Base-by-base conservation (phyloP, 192 early-diverging fungal genomes). In the Funneliformis geosporum region DNA sequence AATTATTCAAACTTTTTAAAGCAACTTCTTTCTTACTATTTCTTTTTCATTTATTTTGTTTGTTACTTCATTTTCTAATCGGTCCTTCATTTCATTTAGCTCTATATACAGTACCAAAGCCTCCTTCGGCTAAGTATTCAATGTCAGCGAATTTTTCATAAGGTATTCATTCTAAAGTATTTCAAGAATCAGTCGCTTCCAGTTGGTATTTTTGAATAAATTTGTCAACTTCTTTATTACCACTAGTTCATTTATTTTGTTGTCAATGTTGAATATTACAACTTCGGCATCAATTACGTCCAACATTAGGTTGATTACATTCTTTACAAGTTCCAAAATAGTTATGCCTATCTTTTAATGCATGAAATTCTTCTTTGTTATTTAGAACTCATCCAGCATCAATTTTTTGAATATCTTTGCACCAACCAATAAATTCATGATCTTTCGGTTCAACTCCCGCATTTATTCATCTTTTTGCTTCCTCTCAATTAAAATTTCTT, bases 181-280 rank as follows among this genome's bases (percentile, higher is more conserved):
- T 18, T 2, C 23, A 8, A 47, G 16, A 50, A 12, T 59, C 50
- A 27, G 0, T 59, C 16, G 46, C 71, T 1, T 59, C 16, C 2
- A 73, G 46, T 55, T 73, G 71, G 2, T 11, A 33, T 47, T 59
- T n/a, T 73, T 73, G 44, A 59, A 73, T 73, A 28, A 33, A 59
- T 0, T 38, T 1, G 28, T 73, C 71, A 59, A 73, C 14, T 27
- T 33, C 50, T 33, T 23, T 3, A 59, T 73, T 38, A 25, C 40
- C 47, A 55, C 46, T 73, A 14, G 71, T 73, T 47, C 71, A 73
- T 11, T 28, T 61, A 59, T 69, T 16, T 1, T 43, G 8, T 43
- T 43, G 67, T 43, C 42, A 69, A 21, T 60, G 11, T 60, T 12
- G 2, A n/a, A 12, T 3, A 4, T 60, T n/a, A n/a, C 59, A 60